phyloP scores from a whole-genome alignment of 768 basidiomycete genomes.

The Mycena vulgaris region DNA sequence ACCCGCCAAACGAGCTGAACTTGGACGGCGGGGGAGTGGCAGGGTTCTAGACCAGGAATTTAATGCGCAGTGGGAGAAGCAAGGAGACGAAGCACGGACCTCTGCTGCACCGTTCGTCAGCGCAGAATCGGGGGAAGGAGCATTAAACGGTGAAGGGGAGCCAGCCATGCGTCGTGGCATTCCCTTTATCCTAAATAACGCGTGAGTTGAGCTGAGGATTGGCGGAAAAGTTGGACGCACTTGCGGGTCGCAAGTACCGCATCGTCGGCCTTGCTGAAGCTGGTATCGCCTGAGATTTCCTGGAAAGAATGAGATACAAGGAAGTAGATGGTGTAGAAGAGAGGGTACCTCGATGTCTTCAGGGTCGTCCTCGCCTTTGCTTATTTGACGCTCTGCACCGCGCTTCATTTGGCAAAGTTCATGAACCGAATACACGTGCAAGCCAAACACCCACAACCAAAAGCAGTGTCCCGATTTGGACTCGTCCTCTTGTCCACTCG shows the following conservation, averaged over 20 bases:
- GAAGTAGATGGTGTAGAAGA: not conserved
- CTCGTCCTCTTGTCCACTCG: too few species aligned
- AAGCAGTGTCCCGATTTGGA: too few species aligned
- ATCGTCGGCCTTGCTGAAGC: constrained; percentile 75
- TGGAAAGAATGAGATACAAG: constrained; percentile 39
- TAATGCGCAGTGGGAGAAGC: not conserved
- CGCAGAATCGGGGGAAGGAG: constrained; percentile 41
- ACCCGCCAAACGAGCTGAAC: constrained; percentile 68
- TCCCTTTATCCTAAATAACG: constrained; percentile 68
- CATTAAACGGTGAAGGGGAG: constrained; percentile 28
- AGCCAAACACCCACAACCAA: not conserved
- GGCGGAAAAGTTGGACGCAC: constrained; percentile 56
- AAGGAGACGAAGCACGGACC: constrained; percentile 44
- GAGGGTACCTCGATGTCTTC: constrained; percentile 52
- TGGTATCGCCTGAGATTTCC: constrained; percentile 58
- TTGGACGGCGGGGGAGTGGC: constrained; percentile 55
- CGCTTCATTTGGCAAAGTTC: constrained; percentile 70
- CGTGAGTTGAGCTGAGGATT: constrained; percentile 29
- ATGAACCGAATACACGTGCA: not conserved
- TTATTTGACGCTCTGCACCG: constrained; percentile 79
- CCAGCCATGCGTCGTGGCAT: constrained; percentile 65
- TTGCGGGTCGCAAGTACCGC: constrained; percentile 66
- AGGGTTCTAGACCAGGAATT: constrained; percentile 23
- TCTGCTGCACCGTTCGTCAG: constrained; percentile 30
- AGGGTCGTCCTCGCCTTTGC: constrained; percentile 66